Base-by-base conservation (phyloP, 352 stramenopile species). In the Halophytophthora batemanensis region DNA sequence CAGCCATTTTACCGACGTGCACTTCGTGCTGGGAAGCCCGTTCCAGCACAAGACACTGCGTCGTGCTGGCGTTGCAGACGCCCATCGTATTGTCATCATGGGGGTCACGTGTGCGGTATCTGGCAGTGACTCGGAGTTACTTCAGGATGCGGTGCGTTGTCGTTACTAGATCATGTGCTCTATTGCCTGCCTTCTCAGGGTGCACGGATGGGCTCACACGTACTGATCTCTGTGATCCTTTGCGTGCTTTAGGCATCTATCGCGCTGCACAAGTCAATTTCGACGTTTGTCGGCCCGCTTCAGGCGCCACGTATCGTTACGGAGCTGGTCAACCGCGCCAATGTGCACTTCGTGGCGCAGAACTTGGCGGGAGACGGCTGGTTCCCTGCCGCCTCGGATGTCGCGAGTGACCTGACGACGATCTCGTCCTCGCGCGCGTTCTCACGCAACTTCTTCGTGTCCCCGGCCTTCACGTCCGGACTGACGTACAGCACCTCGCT, bases 401-500 rank as follows among this genome's bases (percentile, higher is more conserved):
- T 46, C 1, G 61, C 66, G 7, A 62, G 61, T 38, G 53, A 74
- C 28, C 56, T 79, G 14, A 60, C 54, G 3, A 66, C 75, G 50
- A 74, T 74, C 29, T 69, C 66, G 7, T 85, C 71, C 2, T 75
- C 77, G 3, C 68, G 71, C 35, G 56, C 70, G 12, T 85, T 93
- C n/a, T 82, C 80, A 25, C 66, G 72, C 31, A 83, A 92, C 45
- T 92, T 92, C 53, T 87, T 84, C 50, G n/a, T 90, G 19, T 92
- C 81, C 1, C 79, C 81, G 6, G 78, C 79, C 19, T 94, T 94
- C 45, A 79, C 83, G 1, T 90, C 79, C n/a, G 83, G 83, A 2
- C 61, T 94, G 36, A 82, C 83, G 23, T 94, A 91, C 69, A 92
- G 81, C 66, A 86, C 78, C 12, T 92, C 81, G 15, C 66, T 94